Conservation (phyloP, 2,329 filamentous ascomycete species). For the Cytospora mali region DNA sequence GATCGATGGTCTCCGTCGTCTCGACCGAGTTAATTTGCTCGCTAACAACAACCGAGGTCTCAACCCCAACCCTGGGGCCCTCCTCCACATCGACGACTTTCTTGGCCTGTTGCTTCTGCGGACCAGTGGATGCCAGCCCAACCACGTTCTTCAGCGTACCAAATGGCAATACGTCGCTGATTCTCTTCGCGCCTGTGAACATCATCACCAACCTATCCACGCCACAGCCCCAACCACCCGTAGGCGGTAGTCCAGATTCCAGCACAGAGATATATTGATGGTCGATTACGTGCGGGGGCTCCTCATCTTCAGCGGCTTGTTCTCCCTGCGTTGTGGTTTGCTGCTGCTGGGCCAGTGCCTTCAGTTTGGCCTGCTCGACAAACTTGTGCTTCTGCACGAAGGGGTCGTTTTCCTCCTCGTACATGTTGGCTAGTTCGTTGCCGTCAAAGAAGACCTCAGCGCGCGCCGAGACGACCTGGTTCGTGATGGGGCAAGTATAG, state of each 20-base stretch:
- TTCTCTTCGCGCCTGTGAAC: slow-evolving; percentile 75
- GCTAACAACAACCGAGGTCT: background rate
- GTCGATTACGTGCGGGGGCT: slow-evolving; percentile 59
- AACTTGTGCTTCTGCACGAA: slow-evolving; percentile 86
- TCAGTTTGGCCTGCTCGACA: slow-evolving; percentile 48
- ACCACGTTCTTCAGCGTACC: slow-evolving; percentile 76
- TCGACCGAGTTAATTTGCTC: background rate
- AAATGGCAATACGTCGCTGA: slow-evolving; percentile 86
- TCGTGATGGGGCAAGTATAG: slow-evolving; percentile 67
- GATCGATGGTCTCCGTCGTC: background rate
- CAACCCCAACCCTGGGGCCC: too few relatives aligned
- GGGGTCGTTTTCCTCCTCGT: slow-evolving; percentile 96
- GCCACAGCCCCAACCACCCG: slow-evolving; percentile 94
- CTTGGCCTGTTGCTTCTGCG: slow-evolving; percentile 12
- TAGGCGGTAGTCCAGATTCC: slow-evolving; percentile 90
- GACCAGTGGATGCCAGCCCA: slow-evolving; percentile 45
- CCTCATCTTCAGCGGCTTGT: slow-evolving; percentile 42
- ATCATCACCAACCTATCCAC: slow-evolving; percentile 92
- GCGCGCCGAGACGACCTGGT: slow-evolving; percentile 76
- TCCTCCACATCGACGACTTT: background rate
- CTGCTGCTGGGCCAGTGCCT: slow-evolving; percentile 24
- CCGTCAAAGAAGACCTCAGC: slow-evolving; percentile 83
- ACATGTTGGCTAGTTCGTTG: slow-evolving; percentile 90
- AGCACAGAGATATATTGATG: slow-evolving; percentile 83
- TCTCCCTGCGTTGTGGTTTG: slow-evolving; percentile 43